Evolutionary conservation across 2,329 filamentous ascomycete genomes (phyloP), one percentile per base, ranked within the genome.

Genomic region (Knoxdaviesia capensis): DNA sequence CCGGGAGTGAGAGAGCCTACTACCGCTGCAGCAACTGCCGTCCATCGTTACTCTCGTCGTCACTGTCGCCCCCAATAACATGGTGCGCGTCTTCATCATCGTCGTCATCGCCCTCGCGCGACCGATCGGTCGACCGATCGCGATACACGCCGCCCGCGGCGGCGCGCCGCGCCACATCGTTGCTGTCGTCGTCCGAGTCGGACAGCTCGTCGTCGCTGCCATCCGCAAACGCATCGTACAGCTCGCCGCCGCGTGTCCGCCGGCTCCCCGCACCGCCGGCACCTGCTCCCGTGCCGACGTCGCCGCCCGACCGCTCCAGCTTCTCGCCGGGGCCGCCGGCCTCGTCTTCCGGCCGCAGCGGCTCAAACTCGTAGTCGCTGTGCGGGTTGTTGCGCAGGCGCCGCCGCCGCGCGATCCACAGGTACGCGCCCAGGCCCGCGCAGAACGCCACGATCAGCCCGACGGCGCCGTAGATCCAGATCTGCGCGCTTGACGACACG

Each of bases 181-280:
- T 63, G 33, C 64, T 64, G 38, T 53, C 56, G 44, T 66, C 53
- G 4, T 60, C 58, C 36, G 59, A 55, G 30, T 64, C 62, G 8
- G 41, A 38, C 46, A 64, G 80, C 44, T 90, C 87, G 44, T 88
- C 88, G 29, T 72, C 69, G 46, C 71, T 76, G 41, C 86, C 88
- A 10, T 84, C 87, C 0, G 90, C 90, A 66, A 98, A 98, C 5
- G 90, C 90, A 64, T 98, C 90, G 57, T 98, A 98, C 38, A 98
- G 63, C 62, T 96, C 88, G 31, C 88, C 86, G 2, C 85, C 90
- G 20, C 84, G 59, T 41, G 69, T 66, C 48, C 71, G 66, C 44
- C 65, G 63, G 20, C 20, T 20, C 11, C 62, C 51, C 49, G 62
- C 63, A 49, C 58, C 54, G 30, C 52, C 53, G 6, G 65, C 59